phyloP scores from a whole-genome alignment of 2,329 filamentous ascomycete genomes.

The Cordyceps farinosa region DNA sequence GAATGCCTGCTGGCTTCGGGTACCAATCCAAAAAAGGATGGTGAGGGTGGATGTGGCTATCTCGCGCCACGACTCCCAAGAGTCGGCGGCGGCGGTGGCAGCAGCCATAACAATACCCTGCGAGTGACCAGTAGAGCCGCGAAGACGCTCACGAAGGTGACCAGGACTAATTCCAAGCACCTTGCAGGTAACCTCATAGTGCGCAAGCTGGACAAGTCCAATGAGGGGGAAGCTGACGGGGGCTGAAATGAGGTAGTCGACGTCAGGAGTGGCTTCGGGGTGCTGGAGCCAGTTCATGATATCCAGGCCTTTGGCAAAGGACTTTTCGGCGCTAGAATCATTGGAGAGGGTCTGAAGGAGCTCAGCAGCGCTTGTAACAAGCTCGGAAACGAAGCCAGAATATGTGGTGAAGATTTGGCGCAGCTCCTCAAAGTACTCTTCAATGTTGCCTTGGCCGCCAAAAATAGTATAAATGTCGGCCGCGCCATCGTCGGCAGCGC shows the following conservation, averaged over 20 bases:
- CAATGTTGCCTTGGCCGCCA: conserved; percentile 96
- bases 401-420: conserved; percentile 90
- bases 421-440: conserved; percentile 98
- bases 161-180: conserved; percentile 86
- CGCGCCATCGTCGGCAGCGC: conserved; percentile 78
- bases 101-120: conserved; percentile 94
- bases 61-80: conserved; percentile 88
- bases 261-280: conserved; percentile 83
- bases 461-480: conserved; percentile 92
- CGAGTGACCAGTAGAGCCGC: conserved; percentile 91
- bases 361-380: conserved; percentile 76
- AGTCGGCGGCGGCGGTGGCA: conserved; percentile 82
- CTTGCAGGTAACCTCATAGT: conserved; percentile 93
- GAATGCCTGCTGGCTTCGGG: conserved; percentile 95
- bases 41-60: conserved; percentile 77
- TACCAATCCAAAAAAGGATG: conserved; percentile 97
- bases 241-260: conserved; percentile 89
- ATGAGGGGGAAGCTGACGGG: conserved; percentile 96
- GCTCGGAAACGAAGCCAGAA: conserved; percentile 81
- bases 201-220: conserved; percentile 89
- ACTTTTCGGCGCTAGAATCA: conserved; percentile 84
- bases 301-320: conserved; percentile 96
- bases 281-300: conserved; percentile 90
- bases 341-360: conserved; percentile 81
- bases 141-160: conserved; percentile 77